Evolutionary conservation across 108 stramenopile genomes (phyloP).

Genomic region (Seminavis robusta): DNA sequence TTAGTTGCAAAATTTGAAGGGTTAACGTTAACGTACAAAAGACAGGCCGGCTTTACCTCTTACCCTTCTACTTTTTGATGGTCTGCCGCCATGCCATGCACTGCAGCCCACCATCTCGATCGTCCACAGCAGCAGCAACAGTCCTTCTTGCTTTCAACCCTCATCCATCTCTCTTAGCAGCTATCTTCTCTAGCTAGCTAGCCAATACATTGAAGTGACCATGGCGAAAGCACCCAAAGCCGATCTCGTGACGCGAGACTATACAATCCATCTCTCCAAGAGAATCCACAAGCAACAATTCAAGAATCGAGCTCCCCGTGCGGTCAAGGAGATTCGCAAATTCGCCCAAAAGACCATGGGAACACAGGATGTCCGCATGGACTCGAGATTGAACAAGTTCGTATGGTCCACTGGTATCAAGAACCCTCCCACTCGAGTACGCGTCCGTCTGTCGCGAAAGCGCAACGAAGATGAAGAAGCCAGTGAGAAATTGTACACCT

Average conservation of each 20-base stretch:
- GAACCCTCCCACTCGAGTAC: constrained; percentile 95
- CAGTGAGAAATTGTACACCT: constrained; percentile 97
- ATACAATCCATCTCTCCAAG: constrained; percentile 99
- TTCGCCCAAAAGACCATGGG: constrained; percentile 96
- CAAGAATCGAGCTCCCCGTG: constrained; percentile 97
- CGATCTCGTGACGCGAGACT: constrained; percentile 89
- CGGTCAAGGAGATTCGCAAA: constrained; percentile 93
- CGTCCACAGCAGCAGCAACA: too few relatives aligned
- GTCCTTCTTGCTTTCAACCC: too few relatives aligned
- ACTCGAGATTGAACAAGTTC: constrained; percentile 84
- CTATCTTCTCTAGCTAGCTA: too few relatives aligned
- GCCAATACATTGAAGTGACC: too few relatives aligned
- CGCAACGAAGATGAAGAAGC: constrained; percentile 99
- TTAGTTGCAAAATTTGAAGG: too few relatives aligned
- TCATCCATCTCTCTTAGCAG: too few relatives aligned
- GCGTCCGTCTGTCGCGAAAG: constrained; percentile 95
- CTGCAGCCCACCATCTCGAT: too few relatives aligned
- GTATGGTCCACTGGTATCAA: constrained; percentile 93
- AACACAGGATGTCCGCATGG: constrained; percentile 93
- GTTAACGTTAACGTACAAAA: too few relatives aligned
- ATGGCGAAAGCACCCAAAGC: constrained; percentile 72
- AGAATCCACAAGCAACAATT: constrained; percentile 87
- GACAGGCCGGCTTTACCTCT: too few relatives aligned
- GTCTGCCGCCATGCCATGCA: too few relatives aligned
- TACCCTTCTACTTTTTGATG: too few relatives aligned